Evolutionary conservation across 1,284 basidiomycete species (phyloP), one percentile per base, ranked within the genome.

Genomic region (Rhodotorula mucilaginosa): DNA sequence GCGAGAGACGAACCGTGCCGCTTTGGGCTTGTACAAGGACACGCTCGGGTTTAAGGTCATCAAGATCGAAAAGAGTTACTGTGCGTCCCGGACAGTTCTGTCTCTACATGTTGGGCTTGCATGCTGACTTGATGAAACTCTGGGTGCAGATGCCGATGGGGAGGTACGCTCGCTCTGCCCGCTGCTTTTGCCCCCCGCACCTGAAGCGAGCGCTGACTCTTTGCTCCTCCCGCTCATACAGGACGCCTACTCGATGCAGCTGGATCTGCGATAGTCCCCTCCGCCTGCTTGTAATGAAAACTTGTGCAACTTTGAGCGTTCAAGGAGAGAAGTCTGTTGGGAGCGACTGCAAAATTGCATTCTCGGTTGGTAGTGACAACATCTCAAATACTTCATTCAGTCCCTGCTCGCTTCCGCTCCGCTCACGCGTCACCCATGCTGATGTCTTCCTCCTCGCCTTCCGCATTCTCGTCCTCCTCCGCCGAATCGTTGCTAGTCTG

Each of bases 1-100:
- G 23, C 86, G 93, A 61, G 90, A 89, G 80, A 91, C 91, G 39
- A 96, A 96, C 79, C 87, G 88, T 70, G 90, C 92, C 0, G 93
- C 93, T 2, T 86, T 92, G 68, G 87, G 86, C 16, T 82, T 96
- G 51, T 96, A 96, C 81, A 86, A 88, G 68, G 89, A 92, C 77
- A 89, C 89, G 2, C 84, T 96, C 2, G 93, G 92, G 1, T 96
- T 95, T 81, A 84, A 87, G 51, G 87, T 90, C 12, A 86, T 87
- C 65, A 86, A 87, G 51, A 85, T 92, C 54, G 92, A 93, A 79
- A 87, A 88, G 78, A 87, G 86, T 70, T 96, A 96, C 79, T 96
- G 72, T 70, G 49, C 51, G 72, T 58, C 18, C 39, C n/a, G 5
- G 19, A 2, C 6, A 29, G n/a, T 39, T 39, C 8, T 5, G n/a